Base-by-base conservation (phyloP, 345 rosid genomes). In the thale cress (Arabidopsis thaliana) region DNA sequence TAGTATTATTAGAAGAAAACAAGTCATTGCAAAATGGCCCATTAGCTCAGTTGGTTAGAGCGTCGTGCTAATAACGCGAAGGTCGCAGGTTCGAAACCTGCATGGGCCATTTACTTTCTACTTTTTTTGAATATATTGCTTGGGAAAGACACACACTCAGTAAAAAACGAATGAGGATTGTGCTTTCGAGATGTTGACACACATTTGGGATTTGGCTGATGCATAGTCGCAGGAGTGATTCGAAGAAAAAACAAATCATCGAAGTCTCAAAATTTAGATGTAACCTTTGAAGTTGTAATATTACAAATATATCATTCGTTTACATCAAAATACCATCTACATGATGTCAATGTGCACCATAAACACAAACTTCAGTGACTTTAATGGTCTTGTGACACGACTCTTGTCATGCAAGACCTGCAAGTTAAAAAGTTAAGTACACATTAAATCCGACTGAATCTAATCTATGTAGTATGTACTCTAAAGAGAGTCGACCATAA, bases 1-100 rank as follows among this genome's bases (percentile, higher is more conserved):
- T 28, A 2, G 2, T 28, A 28, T 28, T 3, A 28, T 2, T 4
- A 41, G 0, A 4, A 23, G 6, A 1, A 5, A 3, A 50, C 0
- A 2, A 10, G 3, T 22, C 23, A 8, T 6, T 6, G 0, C 6
- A 14, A 30, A 32, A 8, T 1, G 63, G 30, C 63, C 63, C 44
- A 58, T 36, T 58, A 58, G 63, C 44, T 58, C 63, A 58, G 44
- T 58, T 58, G 44, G 63, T 58, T 58, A 58, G 63, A 90, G 89
- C 91, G 93, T 89, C 89, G 89, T 89, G 92, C 89, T 88, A 92
- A 88, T 88, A 85, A 91, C 96, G 97, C 93, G 85, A 88, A 88
- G 91, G 95, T 88, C 87, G 84, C 82, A 83, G 85, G 90, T 86
- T 86, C 86, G 83, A 72, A 45, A 45, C 50, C 23, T 45, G 50